Evolutionary conservation across 1,284 basidiomycete genomes (phyloP).

Genomic region (Butyriboletus appendiculatus): DNA sequence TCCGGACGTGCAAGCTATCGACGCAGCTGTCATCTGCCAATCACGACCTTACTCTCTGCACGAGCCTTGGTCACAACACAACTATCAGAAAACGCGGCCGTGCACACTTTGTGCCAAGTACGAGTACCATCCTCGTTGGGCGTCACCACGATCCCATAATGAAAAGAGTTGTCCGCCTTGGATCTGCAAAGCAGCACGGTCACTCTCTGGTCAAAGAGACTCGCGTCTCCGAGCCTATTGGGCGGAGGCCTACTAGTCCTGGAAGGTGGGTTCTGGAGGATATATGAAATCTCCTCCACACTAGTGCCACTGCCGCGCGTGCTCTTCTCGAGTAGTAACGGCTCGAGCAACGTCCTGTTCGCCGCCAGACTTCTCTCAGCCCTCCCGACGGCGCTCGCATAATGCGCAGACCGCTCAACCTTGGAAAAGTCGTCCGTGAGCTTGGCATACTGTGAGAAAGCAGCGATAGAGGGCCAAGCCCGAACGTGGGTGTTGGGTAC

Average conservation of each 20-base stretch:
- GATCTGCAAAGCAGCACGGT: background rate
- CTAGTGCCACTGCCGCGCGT: too few relatives aligned
- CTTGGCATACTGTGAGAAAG: background rate
- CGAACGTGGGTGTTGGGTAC: background rate
- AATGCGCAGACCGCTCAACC: constrained; percentile 2
- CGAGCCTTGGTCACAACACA: background rate
- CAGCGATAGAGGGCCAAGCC: background rate
- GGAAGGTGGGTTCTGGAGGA: background rate
- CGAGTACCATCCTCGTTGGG: background rate
- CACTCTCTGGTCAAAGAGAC: background rate
- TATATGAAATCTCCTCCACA: background rate
- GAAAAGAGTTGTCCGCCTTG: background rate
- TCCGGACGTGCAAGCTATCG: background rate
- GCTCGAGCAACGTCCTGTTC: background rate
- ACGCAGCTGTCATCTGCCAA: background rate
- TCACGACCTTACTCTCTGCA: background rate
- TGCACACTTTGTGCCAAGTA: background rate
- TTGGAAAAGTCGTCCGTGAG: constrained; percentile 8
- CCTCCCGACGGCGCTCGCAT: background rate
- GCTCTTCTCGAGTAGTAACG: constrained; percentile 1
- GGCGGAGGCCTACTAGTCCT: background rate
- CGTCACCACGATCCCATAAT: background rate
- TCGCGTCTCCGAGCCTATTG: background rate
- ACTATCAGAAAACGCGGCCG: background rate
- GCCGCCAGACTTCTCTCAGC: constrained; percentile 1